Base-by-base conservation (phyloP, 2,329 filamentous ascomycete species). In the Ascochyta koolunga region DNA sequence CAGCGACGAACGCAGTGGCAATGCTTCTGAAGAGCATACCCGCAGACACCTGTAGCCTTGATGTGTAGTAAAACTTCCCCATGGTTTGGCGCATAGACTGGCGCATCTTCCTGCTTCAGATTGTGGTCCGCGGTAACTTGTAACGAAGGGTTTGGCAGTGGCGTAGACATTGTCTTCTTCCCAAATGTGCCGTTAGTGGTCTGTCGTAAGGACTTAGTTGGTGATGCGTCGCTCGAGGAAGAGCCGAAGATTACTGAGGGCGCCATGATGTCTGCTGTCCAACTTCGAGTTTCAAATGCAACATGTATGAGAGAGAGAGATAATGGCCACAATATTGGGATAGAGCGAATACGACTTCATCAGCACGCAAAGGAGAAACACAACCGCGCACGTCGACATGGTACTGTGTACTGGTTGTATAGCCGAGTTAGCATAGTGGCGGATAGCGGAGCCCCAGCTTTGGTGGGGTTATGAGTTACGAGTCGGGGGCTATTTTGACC, bases 31-130 rank as follows among this genome's bases (percentile, higher is more conserved):
- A 2, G 5, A 15, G n/a, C 72, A 64, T 71, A 85, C 79, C 86
- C 86, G 72, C 86, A 88, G 32, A 88, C 84, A 37, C 86, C 86
- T 3, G 85, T 87, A 1, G 81, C 80, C 66, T 85, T 86, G 60
- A 88, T 79, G 55, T 88, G 85, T 9, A 88, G 62, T 1, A 87
- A 72, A 1, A 84, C 85, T 59, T 88, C 82, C 15, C 81, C 82
- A 10, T 52, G 71, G 6, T 76, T 74, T 3, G 85, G 85, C 24
- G 77, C 78, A 60, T 80, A 78, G 2, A 87, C 79, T 6, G 85
- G 84, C 1, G 82, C 83, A 38, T 87, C 80, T 24, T 82, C 77
- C 11, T 79, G 68, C 65, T 86, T 86, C 49, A 88, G 66, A 5
- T 77, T 76, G 64, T 87, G 85, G 63, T 87, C 83, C 39, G 80